phyloP scores from a whole-genome alignment of 164 flowering plant species.

The Paratinospora sagittata region DNA sequence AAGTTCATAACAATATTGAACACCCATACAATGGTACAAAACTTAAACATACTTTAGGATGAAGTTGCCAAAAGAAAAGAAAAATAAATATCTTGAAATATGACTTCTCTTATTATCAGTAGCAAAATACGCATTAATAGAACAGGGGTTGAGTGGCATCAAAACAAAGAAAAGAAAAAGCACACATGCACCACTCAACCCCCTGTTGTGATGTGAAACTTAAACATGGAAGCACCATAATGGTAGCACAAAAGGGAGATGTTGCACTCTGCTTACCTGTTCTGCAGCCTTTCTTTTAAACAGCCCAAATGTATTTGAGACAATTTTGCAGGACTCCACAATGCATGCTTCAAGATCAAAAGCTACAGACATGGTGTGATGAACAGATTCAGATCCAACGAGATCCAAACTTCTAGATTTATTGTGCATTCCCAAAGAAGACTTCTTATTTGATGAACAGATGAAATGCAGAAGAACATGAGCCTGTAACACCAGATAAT shows the following conservation, averaged over 20 bases:
- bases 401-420: conserved; percentile 21
- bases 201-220: not conserved
- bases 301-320: conserved; percentile 55
- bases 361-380: conserved; percentile 19
- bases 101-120: too few species aligned
- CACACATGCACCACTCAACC: not conserved
- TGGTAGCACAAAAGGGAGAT: not conserved
- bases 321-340: conserved; percentile 80
- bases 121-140: too few species aligned
- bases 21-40: too few species aligned
- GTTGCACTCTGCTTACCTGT: conserved; percentile 42
- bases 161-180: too few species aligned
- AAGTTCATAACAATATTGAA: too few species aligned
- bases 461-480: conserved; percentile 80
- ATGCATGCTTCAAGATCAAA: conserved; percentile 50
- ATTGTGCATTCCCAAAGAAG: conserved; percentile 19
- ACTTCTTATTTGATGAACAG: conserved; percentile 34
- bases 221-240: not conserved
- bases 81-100: too few species aligned
- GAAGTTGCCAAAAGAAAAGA: too few species aligned
- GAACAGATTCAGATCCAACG: conserved; percentile 8
- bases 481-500: conserved; percentile 47
- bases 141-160: too few species aligned
- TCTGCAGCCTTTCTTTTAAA: conserved; percentile 84
- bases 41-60: too few species aligned